Percentiles rank a stretch among this genome's conserved stretches.
phyloP scores from a whole-genome alignment of 345 rosid species.

The Lepidium africanum region DNA sequence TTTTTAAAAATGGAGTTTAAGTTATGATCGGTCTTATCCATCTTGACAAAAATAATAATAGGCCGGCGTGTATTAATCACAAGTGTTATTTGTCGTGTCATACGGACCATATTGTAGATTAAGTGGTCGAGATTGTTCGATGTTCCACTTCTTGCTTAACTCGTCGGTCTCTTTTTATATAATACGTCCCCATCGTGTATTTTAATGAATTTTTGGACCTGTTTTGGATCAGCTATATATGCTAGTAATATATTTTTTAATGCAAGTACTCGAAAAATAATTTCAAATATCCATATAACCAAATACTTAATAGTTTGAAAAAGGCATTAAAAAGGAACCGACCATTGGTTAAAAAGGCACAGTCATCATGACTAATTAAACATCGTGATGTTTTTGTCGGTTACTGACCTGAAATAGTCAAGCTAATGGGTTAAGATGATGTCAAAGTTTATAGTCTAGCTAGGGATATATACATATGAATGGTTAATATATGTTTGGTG shows the following conservation, averaged over 20 bases:
- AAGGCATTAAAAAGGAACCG: conserved; percentile 22
- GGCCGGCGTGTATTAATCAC: conserved; percentile 1
- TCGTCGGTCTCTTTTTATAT: conserved; percentile 15
- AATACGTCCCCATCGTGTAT: conserved; percentile 11
- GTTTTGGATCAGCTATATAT: not conserved
- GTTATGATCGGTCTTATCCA: too few relatives aligned
- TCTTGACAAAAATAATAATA: conserved; percentile 1
- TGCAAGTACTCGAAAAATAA: not conserved
- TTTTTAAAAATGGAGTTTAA: too few relatives aligned
- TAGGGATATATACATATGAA: not conserved
- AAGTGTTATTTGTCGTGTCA: not conserved
- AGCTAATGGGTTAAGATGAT: not conserved
- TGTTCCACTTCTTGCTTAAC: conserved; percentile 17
- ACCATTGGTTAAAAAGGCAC: conserved; percentile 6
- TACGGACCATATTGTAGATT: conserved; percentile 13
- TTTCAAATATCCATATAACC: not conserved
- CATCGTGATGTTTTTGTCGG: conserved; percentile 17
- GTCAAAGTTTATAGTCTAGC: not conserved
- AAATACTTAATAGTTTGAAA: not conserved
- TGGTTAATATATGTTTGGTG: conserved; percentile 22
- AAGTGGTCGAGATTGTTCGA: conserved; percentile 23
- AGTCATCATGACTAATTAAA: conserved; percentile 10
- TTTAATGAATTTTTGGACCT: conserved; percentile 5
- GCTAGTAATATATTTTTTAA: not conserved
- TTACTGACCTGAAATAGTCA: conserved; percentile 1